phyloP scores from a whole-genome alignment of 306 rosid genomes.

The Senna siamea region DNA sequence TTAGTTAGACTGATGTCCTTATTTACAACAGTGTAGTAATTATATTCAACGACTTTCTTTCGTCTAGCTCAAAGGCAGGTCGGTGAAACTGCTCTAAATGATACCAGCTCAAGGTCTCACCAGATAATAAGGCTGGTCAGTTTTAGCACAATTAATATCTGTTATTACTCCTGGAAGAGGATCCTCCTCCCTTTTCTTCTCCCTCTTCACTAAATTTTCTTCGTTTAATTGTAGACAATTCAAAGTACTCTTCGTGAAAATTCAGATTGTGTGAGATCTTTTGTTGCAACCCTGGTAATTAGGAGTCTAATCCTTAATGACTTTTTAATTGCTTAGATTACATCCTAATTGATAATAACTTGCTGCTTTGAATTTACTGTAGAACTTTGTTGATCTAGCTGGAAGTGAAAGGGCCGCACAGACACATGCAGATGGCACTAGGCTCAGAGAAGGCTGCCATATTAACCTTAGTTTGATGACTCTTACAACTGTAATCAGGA shows the following conservation, averaged over 20 bases:
- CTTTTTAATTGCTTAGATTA: conserved; percentile 8
- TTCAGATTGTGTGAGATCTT: conserved; percentile 85
- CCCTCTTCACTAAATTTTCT: conserved; percentile 18
- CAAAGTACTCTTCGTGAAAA: conserved; percentile 89
- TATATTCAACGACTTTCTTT: conserved; percentile 10
- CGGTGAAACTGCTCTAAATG: conserved; percentile 98
- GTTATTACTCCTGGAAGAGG: conserved; percentile 19
- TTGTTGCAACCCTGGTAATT: conserved; percentile 95
- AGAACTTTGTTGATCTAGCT: conserved; percentile 99
- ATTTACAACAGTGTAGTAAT: neutral
- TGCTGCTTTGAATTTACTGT: conserved; percentile 34
- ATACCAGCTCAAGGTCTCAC: conserved; percentile 95
- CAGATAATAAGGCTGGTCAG: conserved; percentile 96
- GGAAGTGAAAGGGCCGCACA: conserved; percentile 99
- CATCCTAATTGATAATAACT: conserved; percentile 14
- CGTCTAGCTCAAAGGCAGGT: conserved; percentile 97
- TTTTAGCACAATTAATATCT: conserved; percentile 17
- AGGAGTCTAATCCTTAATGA: neutral
- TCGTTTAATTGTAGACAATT: conserved; percentile 65
- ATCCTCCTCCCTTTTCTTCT: conserved; percentile 11
- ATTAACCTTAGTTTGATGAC: conserved; percentile 99
- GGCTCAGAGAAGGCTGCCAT: conserved; percentile 99
- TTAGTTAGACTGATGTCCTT: conserved; percentile 12
- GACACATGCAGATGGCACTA: conserved; percentile 93
- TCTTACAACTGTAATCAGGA: conserved; percentile 98